A percentile compares a stretch with the other conserved stretches of the same genome.
Conservation (phyloP, 345 rosid species). For the Eucalyptus marginata region DNA sequence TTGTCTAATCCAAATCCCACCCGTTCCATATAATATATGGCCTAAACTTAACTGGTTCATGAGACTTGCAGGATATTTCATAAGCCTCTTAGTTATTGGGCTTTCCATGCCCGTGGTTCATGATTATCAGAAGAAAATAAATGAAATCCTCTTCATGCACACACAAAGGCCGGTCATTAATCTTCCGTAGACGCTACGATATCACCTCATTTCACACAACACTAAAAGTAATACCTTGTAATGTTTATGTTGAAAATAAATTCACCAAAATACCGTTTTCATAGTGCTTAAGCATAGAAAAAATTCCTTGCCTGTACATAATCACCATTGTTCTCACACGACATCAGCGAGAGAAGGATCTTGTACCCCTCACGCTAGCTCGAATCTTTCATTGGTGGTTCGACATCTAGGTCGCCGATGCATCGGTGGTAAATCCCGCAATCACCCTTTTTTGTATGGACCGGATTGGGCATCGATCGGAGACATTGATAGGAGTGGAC, state of each 20-base stretch:
- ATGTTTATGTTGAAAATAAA: neutral
- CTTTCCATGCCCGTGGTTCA: neutral
- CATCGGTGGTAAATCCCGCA: fast-evolving
- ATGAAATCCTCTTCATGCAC: neutral
- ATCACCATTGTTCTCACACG: neutral
- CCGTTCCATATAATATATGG: neutral
- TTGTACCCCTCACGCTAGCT: neutral
- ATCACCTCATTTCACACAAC: neutral
- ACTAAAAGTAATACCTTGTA: neutral
- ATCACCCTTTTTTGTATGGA: neutral
- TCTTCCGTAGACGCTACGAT: neutral
- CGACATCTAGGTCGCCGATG: neutral
- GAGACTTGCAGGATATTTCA: neutral
- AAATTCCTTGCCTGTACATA: neutral
- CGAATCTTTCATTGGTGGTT: neutral
- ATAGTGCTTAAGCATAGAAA: neutral
- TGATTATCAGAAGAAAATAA: neutral
- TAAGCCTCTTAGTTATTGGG: neutral
- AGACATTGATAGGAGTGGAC: neutral
- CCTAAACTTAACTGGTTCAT: neutral
- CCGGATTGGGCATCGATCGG: neutral
- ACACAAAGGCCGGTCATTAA: neutral
- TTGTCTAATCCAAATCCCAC: neutral
- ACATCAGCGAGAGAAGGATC: neutral
- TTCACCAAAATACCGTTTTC: neutral